These are phyloP conservation scores for Penicillium aurantiogriseum DNA, from an alignment of 2,329 filamentous ascomycete genomes.

Conservation along the genomic window DNA sequence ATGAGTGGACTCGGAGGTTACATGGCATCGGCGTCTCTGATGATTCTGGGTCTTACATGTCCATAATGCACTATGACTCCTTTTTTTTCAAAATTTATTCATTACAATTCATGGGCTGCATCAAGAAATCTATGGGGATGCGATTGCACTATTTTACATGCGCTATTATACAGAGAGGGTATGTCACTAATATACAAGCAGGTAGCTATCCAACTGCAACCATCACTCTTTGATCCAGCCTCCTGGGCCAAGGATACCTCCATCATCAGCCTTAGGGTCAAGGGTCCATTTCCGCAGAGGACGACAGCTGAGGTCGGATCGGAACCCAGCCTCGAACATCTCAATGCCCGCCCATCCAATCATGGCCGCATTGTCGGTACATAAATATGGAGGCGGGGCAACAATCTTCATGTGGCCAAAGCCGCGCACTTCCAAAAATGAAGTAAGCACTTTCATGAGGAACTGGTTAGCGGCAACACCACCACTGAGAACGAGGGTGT, in stretches of 20 bases:
- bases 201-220: constrained; percentile 25
- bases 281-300: constrained; percentile 72
- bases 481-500: constrained; percentile 77
- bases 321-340: constrained; percentile 80
- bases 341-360: constrained; percentile 91
- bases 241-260: constrained; percentile 64
- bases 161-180: neutral
- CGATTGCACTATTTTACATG: constrained; percentile 2
- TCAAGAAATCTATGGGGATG: neutral
- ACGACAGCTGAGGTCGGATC: constrained; percentile 59
- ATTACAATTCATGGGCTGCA: constrained; percentile 1
- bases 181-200: constrained; percentile 26
- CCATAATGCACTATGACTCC: constrained; percentile 8
- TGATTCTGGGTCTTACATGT: constrained; percentile 16
- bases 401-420: constrained; percentile 61
- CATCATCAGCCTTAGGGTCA: constrained; percentile 59
- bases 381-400: constrained; percentile 73
- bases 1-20: constrained; percentile 19
- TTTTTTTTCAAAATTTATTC: neutral
- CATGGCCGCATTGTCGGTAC: constrained; percentile 97
- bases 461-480: constrained; percentile 87
- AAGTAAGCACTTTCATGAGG: constrained; percentile 64
- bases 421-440: constrained; percentile 66
- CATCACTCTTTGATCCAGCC: constrained; percentile 49
- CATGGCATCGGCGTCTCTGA: constrained; percentile 28